Evolutionary conservation across 169 alveolate genomes (phyloP), one percentile per base, ranked within the genome.

Genomic region (Plasmodium falciparum): DNA sequence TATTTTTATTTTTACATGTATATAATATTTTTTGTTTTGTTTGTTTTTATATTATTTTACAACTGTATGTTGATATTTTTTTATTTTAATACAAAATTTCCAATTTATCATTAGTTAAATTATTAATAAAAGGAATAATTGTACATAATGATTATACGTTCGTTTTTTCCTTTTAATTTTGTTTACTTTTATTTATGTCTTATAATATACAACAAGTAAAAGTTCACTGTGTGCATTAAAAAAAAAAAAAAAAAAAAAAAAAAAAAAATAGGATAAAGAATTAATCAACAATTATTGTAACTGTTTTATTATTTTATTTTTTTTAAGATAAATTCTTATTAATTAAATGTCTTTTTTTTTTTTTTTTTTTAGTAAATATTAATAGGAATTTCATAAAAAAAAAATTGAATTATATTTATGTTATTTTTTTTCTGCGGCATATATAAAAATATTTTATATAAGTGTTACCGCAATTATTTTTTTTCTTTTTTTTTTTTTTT

Each of bases 301-400:
- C 24, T 3, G 3, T 5, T 73, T 52, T 39, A 20, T 43, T 45
- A 54, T 5, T 33, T 33, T 20, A 54, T 78, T 65, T 78, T 47
- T 67, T 65, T 66, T 29, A 78, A 78, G 69, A 66, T 65, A 50
- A 54, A 52, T 65, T 49, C 69, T 49, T 52, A 65, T 78, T 65
- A 50, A 78, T 59, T 78, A 70, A 54, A 50, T 15, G 33, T 24
- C 22, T 70, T 76, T 76, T 52, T n/a, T 56, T 65, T 45, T 65
- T 5, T 59, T 22, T 50, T 67, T 78, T 67, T 49, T 45, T 22
- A 47, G 72, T 39, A 29, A 56, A 73, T 33, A 33, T 33, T 33
- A 33, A 61, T 29, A 62, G 39, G 26, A 78, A 58, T 47, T 26
- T 15, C 50, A 70, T 17, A n/a, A 70, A 69, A 69, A 8, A 69